Conservation (phyloP, 2,329 filamentous ascomycete species). For the Thyridium curvatum region DNA sequence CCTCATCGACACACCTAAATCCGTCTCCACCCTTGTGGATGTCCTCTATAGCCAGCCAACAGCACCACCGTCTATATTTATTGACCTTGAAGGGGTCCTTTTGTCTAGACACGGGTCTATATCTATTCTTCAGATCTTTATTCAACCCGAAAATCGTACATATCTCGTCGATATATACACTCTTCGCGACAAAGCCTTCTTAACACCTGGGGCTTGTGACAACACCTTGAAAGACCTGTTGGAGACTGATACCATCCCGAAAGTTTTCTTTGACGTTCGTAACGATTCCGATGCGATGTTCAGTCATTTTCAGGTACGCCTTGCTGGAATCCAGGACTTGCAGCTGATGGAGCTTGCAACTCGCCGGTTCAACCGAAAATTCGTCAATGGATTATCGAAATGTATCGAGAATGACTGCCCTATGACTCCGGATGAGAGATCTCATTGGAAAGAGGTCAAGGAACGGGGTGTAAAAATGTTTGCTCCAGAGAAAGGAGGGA, state of each 20-base stretch:
- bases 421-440: background rate
- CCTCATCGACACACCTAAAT: too few species aligned
- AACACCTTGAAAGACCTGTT: slow-evolving; percentile 13
- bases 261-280: slow-evolving; percentile 18
- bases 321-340: slow-evolving; percentile 17
- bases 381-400: slow-evolving; percentile 7
- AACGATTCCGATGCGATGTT: slow-evolving; percentile 18
- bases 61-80: slow-evolving; percentile 6
- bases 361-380: slow-evolving; percentile 6
- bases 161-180: slow-evolving; percentile 15
- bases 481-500: slow-evolving; percentile 31
- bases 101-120: slow-evolving; percentile 13
- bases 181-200: slow-evolving; percentile 11
- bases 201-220: slow-evolving; percentile 1
- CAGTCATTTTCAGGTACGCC: slow-evolving; percentile 11
- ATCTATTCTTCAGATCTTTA: slow-evolving; percentile 10
- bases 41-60: too few species aligned
- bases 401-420: slow-evolving; percentile 5
- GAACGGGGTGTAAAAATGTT: slow-evolving; percentile 30
- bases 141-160: slow-evolving; percentile 3
- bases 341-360: slow-evolving; percentile 21
- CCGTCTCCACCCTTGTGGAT: too few species aligned
- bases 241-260: slow-evolving; percentile 10
- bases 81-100: slow-evolving; percentile 12
- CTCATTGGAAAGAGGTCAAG: slow-evolving; percentile 26